Percentiles rank a stretch among this genome's conserved stretches.
Conservation (phyloP, 2,329 filamentous ascomycete species). For the Ophiostoma triangulosporum region DNA sequence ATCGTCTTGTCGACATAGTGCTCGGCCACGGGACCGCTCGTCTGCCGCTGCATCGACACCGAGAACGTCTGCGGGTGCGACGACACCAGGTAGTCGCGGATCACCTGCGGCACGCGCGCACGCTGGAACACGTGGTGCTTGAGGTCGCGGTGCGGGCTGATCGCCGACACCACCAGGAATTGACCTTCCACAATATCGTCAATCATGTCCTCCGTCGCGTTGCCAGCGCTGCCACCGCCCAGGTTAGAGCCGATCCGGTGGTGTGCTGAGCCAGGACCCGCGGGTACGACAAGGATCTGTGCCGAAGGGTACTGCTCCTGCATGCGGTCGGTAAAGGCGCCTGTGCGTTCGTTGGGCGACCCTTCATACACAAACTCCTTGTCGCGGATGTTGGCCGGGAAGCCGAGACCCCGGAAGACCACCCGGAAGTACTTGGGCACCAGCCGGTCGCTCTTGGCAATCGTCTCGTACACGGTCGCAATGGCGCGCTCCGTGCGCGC, state of each 20-base stretch:
- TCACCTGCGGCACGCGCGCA: slow-evolving; percentile 66
- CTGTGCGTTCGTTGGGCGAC: slow-evolving; percentile 58
- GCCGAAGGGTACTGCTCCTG: slow-evolving; percentile 81
- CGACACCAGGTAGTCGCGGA: slow-evolving; percentile 75
- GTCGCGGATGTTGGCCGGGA: slow-evolving; percentile 66
- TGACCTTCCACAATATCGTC: slow-evolving; percentile 76
- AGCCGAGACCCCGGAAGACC: slow-evolving; percentile 77
- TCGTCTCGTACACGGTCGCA: slow-evolving; percentile 79
- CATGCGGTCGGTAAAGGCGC: slow-evolving; percentile 79
- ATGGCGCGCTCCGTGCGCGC: slow-evolving; percentile 82
- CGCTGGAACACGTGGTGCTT: slow-evolving; percentile 76
- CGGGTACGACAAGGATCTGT: slow-evolving; percentile 45
- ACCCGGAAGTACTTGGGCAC: slow-evolving; percentile 86
- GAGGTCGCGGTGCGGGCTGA: slow-evolving; percentile 73
- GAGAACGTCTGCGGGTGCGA: slow-evolving; percentile 69
- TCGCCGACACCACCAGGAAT: slow-evolving; percentile 67
- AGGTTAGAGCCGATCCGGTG: slow-evolving; percentile 5
- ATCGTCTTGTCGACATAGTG: slow-evolving; percentile 74
- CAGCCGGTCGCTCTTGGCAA: slow-evolving; percentile 66
- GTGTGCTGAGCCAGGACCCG: background rate
- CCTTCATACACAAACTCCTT: slow-evolving; percentile 92
- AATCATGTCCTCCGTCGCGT: slow-evolving; percentile 39
- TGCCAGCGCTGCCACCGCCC: background rate
- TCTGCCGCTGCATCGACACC: slow-evolving; percentile 57
- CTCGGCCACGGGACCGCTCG: slow-evolving; percentile 53